phyloP scores from a whole-genome alignment of 257 asterid species.

The Solanum ahanhuiri region DNA sequence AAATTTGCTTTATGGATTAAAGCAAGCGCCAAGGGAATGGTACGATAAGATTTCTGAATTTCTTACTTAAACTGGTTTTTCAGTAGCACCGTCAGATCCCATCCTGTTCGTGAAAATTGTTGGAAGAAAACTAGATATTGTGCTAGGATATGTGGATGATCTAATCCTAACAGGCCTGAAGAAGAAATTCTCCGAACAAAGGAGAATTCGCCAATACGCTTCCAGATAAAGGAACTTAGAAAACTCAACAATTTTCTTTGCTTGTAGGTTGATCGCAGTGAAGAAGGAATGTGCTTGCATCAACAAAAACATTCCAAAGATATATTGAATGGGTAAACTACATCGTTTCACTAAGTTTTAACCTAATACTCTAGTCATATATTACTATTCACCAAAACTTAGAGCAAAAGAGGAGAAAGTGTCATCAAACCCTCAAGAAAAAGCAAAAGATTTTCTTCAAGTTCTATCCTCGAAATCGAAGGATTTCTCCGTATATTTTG shows the following conservation, averaged over 20 bases:
- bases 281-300: background rate
- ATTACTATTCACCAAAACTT: no score
- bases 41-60: background rate
- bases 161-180: background rate
- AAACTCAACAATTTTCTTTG: background rate
- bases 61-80: background rate
- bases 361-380: no score
- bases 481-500: no score
- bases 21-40: background rate
- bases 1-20: background rate
- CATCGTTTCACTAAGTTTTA: no score
- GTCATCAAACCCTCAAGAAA: no score
- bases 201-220: background rate
- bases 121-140: background rate
- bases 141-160: background rate
- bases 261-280: background rate
- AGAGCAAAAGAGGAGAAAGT: no score
- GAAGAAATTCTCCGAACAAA: background rate
- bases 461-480: no score
- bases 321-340: no score
- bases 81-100: background rate
- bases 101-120: background rate
- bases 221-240: background rate
- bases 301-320: background rate
- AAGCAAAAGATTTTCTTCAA: no score